Conservation (phyloP, 2,329 filamentous ascomycete genomes). For the Pezicula neosporulosa region DNA sequence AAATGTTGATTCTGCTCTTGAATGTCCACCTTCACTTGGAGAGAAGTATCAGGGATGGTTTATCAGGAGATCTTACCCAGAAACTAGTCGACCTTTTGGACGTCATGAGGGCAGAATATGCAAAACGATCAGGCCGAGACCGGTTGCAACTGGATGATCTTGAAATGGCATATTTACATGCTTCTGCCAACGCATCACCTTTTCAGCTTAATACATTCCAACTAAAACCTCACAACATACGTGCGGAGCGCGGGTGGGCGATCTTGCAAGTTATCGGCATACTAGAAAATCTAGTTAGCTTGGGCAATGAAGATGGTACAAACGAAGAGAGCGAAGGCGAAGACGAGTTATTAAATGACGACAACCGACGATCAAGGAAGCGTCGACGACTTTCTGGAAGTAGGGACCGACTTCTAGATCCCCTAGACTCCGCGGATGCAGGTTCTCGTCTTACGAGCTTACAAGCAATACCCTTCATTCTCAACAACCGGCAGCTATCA, state of each 20-base stretch:
- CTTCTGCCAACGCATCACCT: constrained; percentile 20
- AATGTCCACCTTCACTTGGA: constrained; percentile 62
- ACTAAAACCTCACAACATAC: constrained; percentile 47
- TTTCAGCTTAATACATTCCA: constrained; percentile 48
- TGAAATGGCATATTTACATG: constrained; percentile 36
- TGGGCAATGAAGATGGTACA: constrained; percentile 11
- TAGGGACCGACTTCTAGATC: constrained; percentile 22
- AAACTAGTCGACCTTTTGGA: constrained; percentile 65
- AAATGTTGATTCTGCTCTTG: constrained; percentile 72
- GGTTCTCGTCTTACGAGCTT: constrained; percentile 32
- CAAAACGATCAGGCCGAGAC: constrained; percentile 64
- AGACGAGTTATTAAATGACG: constrained; percentile 7
- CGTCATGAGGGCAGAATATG: constrained; percentile 75
- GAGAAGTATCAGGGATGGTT: constrained; percentile 44
- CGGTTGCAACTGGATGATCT: constrained; percentile 78
- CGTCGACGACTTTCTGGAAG: constrained; percentile 20
- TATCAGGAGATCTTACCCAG: constrained; percentile 26
- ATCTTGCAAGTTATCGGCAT: constrained; percentile 55
- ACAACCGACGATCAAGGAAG: constrained; percentile 22
- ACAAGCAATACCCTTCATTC: constrained; percentile 48
- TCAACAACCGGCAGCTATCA: constrained; percentile 41
- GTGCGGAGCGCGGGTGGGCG: constrained; percentile 58
- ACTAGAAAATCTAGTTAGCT: constrained; percentile 40
- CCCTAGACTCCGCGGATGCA: constrained; percentile 20
- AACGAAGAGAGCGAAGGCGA: constrained; percentile 1